phyloP scores from a whole-genome alignment of 345 rosid genomes.

The Linum tenue region DNA sequence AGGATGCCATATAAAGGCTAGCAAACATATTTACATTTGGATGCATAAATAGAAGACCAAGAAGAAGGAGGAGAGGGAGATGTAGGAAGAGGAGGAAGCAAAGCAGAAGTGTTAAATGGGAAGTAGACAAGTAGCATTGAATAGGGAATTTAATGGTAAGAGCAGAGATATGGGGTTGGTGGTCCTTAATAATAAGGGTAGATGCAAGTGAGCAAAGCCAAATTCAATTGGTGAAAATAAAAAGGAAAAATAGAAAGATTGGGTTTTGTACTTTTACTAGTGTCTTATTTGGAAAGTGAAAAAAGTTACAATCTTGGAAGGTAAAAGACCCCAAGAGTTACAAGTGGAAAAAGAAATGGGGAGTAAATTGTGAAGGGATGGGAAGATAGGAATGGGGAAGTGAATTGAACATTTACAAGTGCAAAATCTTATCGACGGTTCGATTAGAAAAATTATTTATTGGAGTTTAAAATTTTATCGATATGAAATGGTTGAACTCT shows the following conservation, averaged over 20 bases:
- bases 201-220: neutral
- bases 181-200: conserved; percentile 13
- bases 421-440: too few species aligned
- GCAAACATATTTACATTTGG: neutral
- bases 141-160: conserved; percentile 18
- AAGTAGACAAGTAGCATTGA: conserved; percentile 19
- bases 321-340: too few species aligned
- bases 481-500: too few species aligned
- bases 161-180: conserved; percentile 17
- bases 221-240: neutral
- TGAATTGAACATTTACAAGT: too few species aligned
- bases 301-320: neutral
- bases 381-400: too few species aligned
- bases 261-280: neutral
- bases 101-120: neutral
- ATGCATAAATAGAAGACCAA: neutral
- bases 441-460: too few species aligned
- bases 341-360: too few species aligned
- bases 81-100: neutral
- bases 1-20: neutral
- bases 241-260: neutral
- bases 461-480: too few species aligned
- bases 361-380: too few species aligned
- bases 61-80: neutral
- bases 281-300: neutral